Percentiles rank a stretch among this genome's conserved stretches.
Conservation (phyloP, 371 early-diverging fungal genomes). For the Mortierella sp. region DNA sequence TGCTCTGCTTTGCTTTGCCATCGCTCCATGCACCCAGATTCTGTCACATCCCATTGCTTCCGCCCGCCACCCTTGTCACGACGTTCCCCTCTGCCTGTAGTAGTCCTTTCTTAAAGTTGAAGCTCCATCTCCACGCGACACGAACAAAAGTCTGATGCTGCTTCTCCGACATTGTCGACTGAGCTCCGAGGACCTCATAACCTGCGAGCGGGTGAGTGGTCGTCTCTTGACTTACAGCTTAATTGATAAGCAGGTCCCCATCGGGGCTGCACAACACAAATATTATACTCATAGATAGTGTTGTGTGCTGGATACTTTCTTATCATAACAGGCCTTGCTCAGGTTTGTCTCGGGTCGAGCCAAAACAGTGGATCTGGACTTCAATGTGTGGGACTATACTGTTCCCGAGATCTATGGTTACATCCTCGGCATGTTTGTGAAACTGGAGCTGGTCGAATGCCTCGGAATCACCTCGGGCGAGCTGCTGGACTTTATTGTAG, state of each 20-base stretch:
- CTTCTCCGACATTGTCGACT: constrained; percentile 46
- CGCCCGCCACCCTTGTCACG: not conserved
- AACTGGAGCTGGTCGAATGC: constrained; percentile 66
- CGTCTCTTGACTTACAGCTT: not conserved
- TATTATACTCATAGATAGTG: too few species aligned
- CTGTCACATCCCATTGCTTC: too few species aligned
- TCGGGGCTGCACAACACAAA: too few species aligned
- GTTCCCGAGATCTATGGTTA: constrained; percentile 80
- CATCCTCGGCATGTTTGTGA: constrained; percentile 74
- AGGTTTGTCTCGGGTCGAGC: constrained; percentile 40
- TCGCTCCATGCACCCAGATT: too few species aligned
- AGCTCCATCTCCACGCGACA: constrained; percentile 5
- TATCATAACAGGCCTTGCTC: constrained; percentile 23
- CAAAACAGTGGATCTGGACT: constrained; percentile 59
- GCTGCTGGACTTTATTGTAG: constrained; percentile 84
- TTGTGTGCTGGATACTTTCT: too few species aligned
- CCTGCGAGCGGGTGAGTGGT: constrained; percentile 43
- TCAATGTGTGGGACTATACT: constrained; percentile 75
- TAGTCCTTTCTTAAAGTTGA: too few species aligned
- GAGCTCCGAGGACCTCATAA: constrained; percentile 51
- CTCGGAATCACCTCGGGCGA: constrained; percentile 70
- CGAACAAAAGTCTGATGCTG: constrained; percentile 19
- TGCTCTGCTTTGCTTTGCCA: not conserved
- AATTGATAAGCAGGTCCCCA: too few species aligned
- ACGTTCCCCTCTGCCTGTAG: too few species aligned